Conservation (phyloP, 345 rosid genomes). For the Pistacia atlantica region DNA sequence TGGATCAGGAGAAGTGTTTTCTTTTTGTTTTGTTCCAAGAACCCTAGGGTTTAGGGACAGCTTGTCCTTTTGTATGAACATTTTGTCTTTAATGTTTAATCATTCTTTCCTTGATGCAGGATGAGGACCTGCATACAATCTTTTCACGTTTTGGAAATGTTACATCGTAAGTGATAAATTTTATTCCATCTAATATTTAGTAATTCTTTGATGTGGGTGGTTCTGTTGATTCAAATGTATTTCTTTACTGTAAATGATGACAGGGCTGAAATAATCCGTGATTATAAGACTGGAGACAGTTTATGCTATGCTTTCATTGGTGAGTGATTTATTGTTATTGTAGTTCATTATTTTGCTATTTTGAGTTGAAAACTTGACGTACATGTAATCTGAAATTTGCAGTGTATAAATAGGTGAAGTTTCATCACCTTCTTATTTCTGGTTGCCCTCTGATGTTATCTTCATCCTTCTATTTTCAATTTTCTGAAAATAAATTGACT, state of each 20-base stretch:
- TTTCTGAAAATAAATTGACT: background rate
- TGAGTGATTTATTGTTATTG: constrained; percentile 29
- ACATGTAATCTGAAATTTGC: background rate
- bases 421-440: constrained; percentile 1
- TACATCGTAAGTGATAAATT: constrained; percentile 56
- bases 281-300: constrained; percentile 95
- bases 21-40: too few species aligned
- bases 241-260: constrained; percentile 26
- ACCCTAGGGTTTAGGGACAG: too few species aligned
- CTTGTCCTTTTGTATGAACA: too few species aligned
- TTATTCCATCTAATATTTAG: constrained; percentile 2
- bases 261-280: constrained; percentile 94
- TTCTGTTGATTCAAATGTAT: constrained; percentile 1
- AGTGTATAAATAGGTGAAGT: background rate
- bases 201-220: background rate
- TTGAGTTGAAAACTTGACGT: background rate
- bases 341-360: background rate
- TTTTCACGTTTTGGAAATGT: constrained; percentile 96
- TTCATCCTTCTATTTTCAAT: background rate
- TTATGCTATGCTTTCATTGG: constrained; percentile 95
- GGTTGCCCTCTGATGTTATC: background rate
- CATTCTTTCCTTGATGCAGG: constrained; percentile 52
- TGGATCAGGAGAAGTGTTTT: too few species aligned
- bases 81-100: constrained; percentile 1
- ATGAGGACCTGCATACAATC: constrained; percentile 91